Conservation (phyloP, 2,329 filamentous ascomycete species). For the Podosphaera xanthii region DNA sequence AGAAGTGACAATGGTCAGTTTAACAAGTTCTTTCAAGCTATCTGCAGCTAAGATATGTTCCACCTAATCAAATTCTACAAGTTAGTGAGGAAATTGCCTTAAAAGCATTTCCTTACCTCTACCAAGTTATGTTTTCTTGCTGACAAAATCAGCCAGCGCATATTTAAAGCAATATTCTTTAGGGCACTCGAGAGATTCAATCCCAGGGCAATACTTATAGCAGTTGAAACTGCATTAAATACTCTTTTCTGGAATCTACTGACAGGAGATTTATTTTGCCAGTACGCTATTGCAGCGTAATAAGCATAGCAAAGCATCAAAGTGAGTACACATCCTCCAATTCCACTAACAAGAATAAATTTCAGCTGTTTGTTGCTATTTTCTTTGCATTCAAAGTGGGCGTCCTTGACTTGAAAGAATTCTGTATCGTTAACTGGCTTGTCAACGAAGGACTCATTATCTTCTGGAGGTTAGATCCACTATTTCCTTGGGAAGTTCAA, state of each 20-base stretch:
- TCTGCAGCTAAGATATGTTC: constrained; percentile 16
- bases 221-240: constrained; percentile 24
- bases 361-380: constrained; percentile 10
- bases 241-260: constrained; percentile 17
- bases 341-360: constrained; percentile 9
- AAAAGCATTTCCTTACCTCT: constrained; percentile 17
- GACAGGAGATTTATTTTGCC: constrained; percentile 13
- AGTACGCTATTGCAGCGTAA: constrained; percentile 5
- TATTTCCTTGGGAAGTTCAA: too few species aligned
- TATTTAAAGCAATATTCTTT: constrained; percentile 21
- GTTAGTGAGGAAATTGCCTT: background rate
- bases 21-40: constrained; percentile 14
- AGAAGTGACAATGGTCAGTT: constrained; percentile 13
- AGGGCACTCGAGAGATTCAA: constrained; percentile 22
- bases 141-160: constrained; percentile 25
- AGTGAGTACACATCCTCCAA: constrained; percentile 9
- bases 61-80: constrained; percentile 6
- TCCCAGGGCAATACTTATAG: constrained; percentile 21
- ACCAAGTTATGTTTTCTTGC: constrained; percentile 17
- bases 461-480: too few species aligned
- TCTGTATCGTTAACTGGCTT: too few species aligned
- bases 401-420: too few species aligned
- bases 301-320: constrained; percentile 10
- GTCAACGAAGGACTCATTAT: too few species aligned
- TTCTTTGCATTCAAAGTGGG: constrained; percentile 1